Evolutionary conservation across 345 rosid species (phyloP).

Genomic region (Draba incana): DNA sequence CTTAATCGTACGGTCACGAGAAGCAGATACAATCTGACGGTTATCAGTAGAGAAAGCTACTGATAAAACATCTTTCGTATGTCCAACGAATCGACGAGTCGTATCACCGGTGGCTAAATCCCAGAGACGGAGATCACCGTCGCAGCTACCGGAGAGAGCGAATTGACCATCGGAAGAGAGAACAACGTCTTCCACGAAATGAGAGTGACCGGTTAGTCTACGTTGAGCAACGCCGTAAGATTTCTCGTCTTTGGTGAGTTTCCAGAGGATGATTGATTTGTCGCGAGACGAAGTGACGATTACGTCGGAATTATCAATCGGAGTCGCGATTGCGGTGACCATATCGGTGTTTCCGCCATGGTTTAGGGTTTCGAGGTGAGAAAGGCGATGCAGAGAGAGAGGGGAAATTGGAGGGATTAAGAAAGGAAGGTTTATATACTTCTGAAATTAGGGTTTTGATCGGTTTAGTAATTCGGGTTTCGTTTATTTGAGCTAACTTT

Average conservation of each 20-base stretch:
- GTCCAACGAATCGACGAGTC: conserved; percentile 83
- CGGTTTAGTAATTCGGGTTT: not conserved
- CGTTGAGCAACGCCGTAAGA: conserved; percentile 67
- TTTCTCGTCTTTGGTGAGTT: conserved; percentile 74
- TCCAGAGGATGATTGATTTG: conserved; percentile 91
- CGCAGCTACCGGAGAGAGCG: conserved; percentile 94
- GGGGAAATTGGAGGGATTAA: not conserved
- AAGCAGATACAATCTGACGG: conserved; percentile 91
- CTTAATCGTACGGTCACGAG: conserved; percentile 85
- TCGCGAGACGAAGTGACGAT: conserved; percentile 87
- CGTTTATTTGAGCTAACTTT: not conserved
- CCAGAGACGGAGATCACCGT: conserved; percentile 95
- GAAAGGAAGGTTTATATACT: conserved; percentile 6
- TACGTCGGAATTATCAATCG: conserved; percentile 79
- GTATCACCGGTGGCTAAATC: conserved; percentile 65
- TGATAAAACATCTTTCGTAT: conserved; percentile 82
- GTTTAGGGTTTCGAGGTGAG: conserved; percentile 7
- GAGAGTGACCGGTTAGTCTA: conserved; percentile 91
- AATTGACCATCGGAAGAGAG: conserved; percentile 90
- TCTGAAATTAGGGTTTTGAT: conserved; percentile 25
- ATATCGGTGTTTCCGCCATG: conserved; percentile 84
- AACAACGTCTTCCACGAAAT: conserved; percentile 86
- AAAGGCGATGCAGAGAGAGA: conserved; percentile 16
- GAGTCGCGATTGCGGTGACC: conserved; percentile 89
- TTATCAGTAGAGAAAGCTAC: conserved; percentile 90